Evolutionary conservation across 306 rosid genomes (phyloP).

Genomic region (Malus orientalis): DNA sequence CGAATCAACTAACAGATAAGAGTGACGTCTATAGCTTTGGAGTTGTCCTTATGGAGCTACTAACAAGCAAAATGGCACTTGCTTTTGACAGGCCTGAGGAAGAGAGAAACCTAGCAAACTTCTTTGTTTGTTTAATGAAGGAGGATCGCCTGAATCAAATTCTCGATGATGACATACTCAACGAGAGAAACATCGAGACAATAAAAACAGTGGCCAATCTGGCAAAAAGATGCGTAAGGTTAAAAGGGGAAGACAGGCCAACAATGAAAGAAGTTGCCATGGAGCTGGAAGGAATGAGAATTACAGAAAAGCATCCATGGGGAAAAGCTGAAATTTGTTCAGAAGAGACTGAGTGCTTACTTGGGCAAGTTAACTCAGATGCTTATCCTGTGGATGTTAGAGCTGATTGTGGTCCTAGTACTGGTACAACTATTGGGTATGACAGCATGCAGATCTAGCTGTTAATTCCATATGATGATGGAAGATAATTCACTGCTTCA

Average conservation of each 20-base stretch:
- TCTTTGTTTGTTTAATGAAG: background rate
- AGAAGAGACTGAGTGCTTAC: background rate
- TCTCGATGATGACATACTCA: background rate
- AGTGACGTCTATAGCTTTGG: conserved; percentile 6
- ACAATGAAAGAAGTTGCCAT: conserved; percentile 4
- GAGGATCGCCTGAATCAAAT: background rate
- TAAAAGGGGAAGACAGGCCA: conserved; percentile 2
- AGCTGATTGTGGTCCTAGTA: background rate
- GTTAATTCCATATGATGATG: background rate
- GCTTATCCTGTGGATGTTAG: background rate
- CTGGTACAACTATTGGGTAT: background rate
- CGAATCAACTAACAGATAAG: background rate
- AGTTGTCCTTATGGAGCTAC: background rate
- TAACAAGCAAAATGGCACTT: background rate
- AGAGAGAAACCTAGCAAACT: background rate
- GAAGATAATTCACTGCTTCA: too few relatives aligned
- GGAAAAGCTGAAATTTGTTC: background rate
- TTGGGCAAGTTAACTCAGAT: background rate
- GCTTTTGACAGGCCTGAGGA: background rate
- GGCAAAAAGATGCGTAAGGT: background rate
- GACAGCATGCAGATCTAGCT: background rate
- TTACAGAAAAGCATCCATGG: background rate
- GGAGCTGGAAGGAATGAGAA: background rate
- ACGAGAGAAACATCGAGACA: background rate
- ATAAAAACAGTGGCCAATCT: background rate